Percentiles rank a stretch among this genome's conserved stretches.
These are phyloP conservation scores for Tricholoma saponaceum DNA, from an alignment of 768 basidiomycete genomes.

Conservation along the genomic window DNA sequence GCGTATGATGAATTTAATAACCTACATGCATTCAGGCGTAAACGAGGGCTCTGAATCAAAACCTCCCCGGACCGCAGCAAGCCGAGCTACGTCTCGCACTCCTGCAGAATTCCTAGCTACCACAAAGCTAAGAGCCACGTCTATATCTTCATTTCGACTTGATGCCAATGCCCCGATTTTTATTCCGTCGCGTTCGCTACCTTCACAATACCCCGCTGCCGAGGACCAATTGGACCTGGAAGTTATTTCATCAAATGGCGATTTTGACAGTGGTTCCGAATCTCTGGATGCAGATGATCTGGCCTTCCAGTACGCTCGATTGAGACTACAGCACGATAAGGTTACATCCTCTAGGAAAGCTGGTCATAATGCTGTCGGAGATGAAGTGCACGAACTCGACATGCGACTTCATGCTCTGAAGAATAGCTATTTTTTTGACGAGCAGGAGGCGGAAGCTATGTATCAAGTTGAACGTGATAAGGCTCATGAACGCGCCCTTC, in stretches of 20 bases:
- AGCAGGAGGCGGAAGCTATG: conserved; percentile 55
- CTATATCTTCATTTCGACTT: conserved; percentile 20
- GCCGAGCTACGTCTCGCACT: conserved; percentile 25
- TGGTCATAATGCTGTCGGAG: conserved; percentile 21
- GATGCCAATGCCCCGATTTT: conserved; percentile 38
- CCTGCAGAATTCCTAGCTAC: conserved; percentile 27
- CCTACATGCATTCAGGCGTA: background rate
- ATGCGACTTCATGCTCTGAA: conserved; percentile 43
- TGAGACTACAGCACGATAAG: conserved; percentile 54
- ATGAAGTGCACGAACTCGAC: conserved; percentile 35
- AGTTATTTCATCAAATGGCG: conserved; percentile 15
- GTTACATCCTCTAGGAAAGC: conserved; percentile 29
- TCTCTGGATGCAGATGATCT: conserved; percentile 48
- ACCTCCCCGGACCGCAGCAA: conserved; percentile 9
- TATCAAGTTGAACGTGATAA: conserved; percentile 54
- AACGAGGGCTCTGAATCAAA: conserved; percentile 12
- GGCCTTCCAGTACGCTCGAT: conserved; percentile 55
- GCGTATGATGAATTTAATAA: background rate
- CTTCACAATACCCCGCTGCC: conserved; percentile 2
- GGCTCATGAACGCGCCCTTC: conserved; percentile 39
- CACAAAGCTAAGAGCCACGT: conserved; percentile 13
- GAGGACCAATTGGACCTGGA: conserved; percentile 16
- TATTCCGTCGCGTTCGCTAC: conserved; percentile 25
- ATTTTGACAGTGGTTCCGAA: conserved; percentile 24
- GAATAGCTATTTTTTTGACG: conserved; percentile 68